phyloP scores from a whole-genome alignment of 2,329 filamentous ascomycete species.

The Cyclaneusma minus region DNA sequence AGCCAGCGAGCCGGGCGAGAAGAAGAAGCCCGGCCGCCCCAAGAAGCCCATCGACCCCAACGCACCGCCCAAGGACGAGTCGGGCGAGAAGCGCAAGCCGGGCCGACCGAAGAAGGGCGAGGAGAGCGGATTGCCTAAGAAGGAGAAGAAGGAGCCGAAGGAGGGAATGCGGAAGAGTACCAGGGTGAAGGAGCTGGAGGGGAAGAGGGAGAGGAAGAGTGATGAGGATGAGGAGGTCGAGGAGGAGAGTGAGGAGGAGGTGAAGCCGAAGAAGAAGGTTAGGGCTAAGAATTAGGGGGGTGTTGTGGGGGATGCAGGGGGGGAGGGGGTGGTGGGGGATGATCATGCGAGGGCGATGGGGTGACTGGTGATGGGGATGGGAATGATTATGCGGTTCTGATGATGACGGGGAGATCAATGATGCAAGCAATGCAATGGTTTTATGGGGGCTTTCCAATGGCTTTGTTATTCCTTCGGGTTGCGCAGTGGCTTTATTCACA shows the following conservation, averaged over 20 bases:
- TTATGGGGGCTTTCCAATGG: too few relatives aligned
- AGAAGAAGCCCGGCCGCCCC: constrained; percentile 25
- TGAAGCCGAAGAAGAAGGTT: constrained; percentile 6
- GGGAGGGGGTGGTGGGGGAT: too few relatives aligned
- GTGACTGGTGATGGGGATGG: too few relatives aligned
- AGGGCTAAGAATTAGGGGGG: constrained; percentile 11
- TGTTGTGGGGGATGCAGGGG: too few relatives aligned
- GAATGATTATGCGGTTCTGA: too few relatives aligned
- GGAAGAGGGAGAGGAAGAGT: constrained; percentile 3
- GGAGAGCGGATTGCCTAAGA: constrained; percentile 3
- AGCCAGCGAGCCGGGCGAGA: constrained; percentile 25
- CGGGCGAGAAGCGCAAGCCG: constrained; percentile 27
- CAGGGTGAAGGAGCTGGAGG: constrained; percentile 5
- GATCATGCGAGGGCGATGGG: too few relatives aligned
- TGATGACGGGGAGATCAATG: too few relatives aligned
- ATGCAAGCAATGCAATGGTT: too few relatives aligned
- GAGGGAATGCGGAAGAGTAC: constrained; percentile 9
- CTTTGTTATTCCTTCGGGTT: too few relatives aligned
- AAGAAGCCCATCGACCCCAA: too few relatives aligned
- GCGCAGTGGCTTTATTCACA: too few relatives aligned
- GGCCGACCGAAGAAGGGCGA: constrained; percentile 22
- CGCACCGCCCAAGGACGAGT: constrained; percentile 20
- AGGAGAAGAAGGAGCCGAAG: constrained; percentile 7
- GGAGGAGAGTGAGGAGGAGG: constrained; percentile 3
- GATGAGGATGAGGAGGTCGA: constrained; percentile 5